Percentiles rank a stretch among this genome's conserved stretches.
Evolutionary conservation across 805 yeast genomes (phyloP).

Genomic region (Myxozyma nipponensis): DNA sequence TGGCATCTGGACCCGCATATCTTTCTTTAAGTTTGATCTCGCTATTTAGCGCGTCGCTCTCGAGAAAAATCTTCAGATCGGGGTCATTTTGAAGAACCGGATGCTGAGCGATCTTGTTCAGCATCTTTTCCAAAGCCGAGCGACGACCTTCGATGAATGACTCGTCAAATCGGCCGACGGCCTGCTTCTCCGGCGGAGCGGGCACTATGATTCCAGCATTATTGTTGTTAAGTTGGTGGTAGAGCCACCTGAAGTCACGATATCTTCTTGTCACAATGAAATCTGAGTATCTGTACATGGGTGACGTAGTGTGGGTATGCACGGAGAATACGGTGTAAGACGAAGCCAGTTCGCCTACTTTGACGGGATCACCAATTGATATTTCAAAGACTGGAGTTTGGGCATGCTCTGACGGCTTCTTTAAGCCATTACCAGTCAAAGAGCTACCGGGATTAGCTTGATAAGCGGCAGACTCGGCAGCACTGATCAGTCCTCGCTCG

Average conservation of each 20-base stretch:
- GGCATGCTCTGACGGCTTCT: slow-evolving; percentile 4
- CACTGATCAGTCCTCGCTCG: slow-evolving; percentile 20
- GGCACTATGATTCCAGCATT: slow-evolving; percentile 91
- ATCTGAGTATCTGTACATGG: slow-evolving; percentile 40
- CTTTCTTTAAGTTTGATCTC: slow-evolving; percentile 71
- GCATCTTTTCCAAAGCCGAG: slow-evolving; percentile 80
- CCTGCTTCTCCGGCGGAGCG: slow-evolving; percentile 94
- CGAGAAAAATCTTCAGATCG: slow-evolving; percentile 74
- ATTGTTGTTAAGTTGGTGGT: slow-evolving; percentile 76
- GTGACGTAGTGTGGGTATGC: slow-evolving; percentile 53
- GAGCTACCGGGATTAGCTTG: slow-evolving; percentile 7
- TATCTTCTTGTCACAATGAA: slow-evolving; percentile 75
- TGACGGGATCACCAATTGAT: slow-evolving; percentile 82
- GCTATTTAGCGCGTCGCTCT: slow-evolving; percentile 61
- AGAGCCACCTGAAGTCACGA: slow-evolving; percentile 90
- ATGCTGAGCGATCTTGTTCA: slow-evolving; percentile 60
- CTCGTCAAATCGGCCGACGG: slow-evolving; percentile 85
- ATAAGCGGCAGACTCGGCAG: slow-evolving; percentile 19
- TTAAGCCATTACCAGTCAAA: neutral
- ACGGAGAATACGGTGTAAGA: slow-evolving; percentile 88
- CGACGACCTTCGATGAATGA: slow-evolving; percentile 85
- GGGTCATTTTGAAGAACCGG: slow-evolving; percentile 59
- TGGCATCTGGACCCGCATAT: slow-evolving; percentile 46
- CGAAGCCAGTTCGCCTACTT: slow-evolving; percentile 84
- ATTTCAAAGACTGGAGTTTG: slow-evolving; percentile 48